Evolutionary conservation across 2,329 filamentous ascomycete species (phyloP).

Genomic region (Diaporthe vexans): DNA sequence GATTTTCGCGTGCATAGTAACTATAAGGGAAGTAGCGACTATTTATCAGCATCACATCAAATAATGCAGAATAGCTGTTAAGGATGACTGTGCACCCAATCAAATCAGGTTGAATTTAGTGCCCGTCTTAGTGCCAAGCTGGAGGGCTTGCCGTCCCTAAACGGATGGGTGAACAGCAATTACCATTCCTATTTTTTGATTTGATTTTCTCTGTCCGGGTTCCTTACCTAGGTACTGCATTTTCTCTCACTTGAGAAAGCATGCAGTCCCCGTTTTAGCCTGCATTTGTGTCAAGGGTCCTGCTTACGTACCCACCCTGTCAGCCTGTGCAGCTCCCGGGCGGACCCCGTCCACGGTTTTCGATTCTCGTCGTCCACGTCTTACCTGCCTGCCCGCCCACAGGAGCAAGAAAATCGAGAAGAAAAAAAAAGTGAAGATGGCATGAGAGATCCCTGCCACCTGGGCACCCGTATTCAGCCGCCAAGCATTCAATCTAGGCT

Average conservation of each 20-base stretch:
- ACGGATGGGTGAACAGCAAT: background rate
- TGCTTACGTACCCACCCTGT: background rate
- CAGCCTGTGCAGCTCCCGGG: no score
- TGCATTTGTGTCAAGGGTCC: constrained; percentile 18
- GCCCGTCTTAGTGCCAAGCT: no score
- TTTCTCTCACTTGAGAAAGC: background rate
- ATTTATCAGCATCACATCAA: no score
- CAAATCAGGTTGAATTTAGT: no score
- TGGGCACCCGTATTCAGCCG: constrained; percentile 23
- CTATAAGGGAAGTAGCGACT: no score
- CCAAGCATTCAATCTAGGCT: constrained; percentile 20
- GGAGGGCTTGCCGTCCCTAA: no score
- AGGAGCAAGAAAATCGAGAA: no score
- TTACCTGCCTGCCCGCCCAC: no score
- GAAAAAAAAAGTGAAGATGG: no score
- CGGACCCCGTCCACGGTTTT: background rate
- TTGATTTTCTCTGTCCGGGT: background rate
- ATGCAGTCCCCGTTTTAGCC: constrained; percentile 21
- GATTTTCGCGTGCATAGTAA: no score
- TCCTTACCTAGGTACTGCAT: background rate
- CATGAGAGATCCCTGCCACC: background rate
- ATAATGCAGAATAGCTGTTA: no score
- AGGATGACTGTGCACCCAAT: no score
- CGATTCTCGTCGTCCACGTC: constrained; percentile 1
- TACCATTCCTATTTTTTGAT: background rate